These are phyloP conservation scores for Pseudogymnoascus sp. DNA, from an alignment of 2,329 filamentous ascomycete species.

Conservation along the genomic window DNA sequence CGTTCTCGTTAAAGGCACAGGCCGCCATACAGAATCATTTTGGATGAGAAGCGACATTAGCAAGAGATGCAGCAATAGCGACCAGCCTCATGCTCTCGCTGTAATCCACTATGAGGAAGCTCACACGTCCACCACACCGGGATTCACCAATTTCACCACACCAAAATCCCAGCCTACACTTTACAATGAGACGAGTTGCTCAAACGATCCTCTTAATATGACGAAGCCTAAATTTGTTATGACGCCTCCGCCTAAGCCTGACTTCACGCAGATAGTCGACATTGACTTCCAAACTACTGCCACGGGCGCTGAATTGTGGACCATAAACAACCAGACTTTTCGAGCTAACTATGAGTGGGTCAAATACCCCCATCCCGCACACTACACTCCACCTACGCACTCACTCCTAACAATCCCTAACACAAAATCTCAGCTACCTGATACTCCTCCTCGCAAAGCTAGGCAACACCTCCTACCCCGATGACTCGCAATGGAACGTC, in stretches of 20 bases:
- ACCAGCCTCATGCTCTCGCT: conserved; percentile 46
- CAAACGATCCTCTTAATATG: conserved; percentile 1
- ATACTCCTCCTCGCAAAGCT: conserved; percentile 33
- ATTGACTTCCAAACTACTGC: conserved; percentile 40
- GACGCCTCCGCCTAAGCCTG: conserved; percentile 17
- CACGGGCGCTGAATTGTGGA: conserved; percentile 40
- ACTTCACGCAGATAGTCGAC: conserved; percentile 15
- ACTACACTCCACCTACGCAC: neutral
- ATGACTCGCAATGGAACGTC: conserved; percentile 43
- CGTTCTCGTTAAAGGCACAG: conserved; percentile 30
- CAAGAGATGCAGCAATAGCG: conserved; percentile 37
- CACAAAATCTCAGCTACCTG: neutral
- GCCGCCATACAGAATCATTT: neutral
- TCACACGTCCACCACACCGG: conserved; percentile 40
- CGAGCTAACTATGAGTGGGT: conserved; percentile 39
- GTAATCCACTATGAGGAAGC: conserved; percentile 57
- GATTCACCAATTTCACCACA: too few species aligned
- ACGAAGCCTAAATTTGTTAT: conserved; percentile 4
- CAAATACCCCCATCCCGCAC: neutral
- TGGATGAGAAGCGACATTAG: conserved; percentile 25
- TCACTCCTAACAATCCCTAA: neutral
- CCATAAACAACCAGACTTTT: conserved; percentile 41
- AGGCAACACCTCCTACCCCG: conserved; percentile 39
- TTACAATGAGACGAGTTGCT: conserved; percentile 6
- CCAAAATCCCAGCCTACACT: conserved; percentile 29